These are phyloP conservation scores for Penicillium verhagenii DNA, from an alignment of 495 filamentous ascomycete species.

Conservation along the genomic window DNA sequence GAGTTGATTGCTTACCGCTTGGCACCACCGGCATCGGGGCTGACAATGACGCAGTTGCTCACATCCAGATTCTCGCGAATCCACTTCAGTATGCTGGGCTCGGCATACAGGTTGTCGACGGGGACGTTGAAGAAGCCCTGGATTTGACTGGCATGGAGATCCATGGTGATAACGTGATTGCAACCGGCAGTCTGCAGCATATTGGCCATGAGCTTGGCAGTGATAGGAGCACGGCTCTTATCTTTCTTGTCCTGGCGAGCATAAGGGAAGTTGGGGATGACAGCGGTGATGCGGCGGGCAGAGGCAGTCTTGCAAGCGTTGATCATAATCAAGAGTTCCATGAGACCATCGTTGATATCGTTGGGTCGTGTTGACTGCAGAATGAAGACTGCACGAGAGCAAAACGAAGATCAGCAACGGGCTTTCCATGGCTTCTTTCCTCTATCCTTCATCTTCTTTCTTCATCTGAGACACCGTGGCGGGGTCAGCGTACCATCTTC, in stretches of 20 bases:
- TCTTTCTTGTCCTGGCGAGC: conserved; percentile 99
- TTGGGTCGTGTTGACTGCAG: conserved; percentile 93
- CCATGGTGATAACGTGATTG: conserved; percentile 89
- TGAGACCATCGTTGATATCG: conserved; percentile 97
- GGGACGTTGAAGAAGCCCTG: conserved; percentile 97
- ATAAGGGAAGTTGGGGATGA: conserved; percentile 96
- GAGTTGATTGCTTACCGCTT: conserved; percentile 65
- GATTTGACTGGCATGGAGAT: conserved; percentile 63
- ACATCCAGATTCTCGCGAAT: conserved; percentile 84
- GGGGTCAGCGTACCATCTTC: conserved; percentile 69
- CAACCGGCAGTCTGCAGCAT: conserved; percentile 94
- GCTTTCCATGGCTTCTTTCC: neutral
- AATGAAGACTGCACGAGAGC: conserved; percentile 71
- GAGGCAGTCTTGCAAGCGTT: conserved; percentile 97
- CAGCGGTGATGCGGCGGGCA: conserved; percentile 87
- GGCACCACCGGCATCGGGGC: conserved; percentile 92
- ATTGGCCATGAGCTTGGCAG: conserved; percentile 92
- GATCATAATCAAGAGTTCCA: conserved; percentile 99
- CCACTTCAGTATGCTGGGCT: conserved; percentile 88
- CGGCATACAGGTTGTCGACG: conserved; percentile 95
- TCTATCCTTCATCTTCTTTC: conserved; percentile 1
- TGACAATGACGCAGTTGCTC: conserved; percentile 88
- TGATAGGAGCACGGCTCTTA: conserved; percentile 82
- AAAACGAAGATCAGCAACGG: conserved; percentile 21
- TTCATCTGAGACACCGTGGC: neutral